Evolutionary conservation across 2,329 filamentous ascomycete species (phyloP).

Genomic region (Acrodontium crateriforme): DNA sequence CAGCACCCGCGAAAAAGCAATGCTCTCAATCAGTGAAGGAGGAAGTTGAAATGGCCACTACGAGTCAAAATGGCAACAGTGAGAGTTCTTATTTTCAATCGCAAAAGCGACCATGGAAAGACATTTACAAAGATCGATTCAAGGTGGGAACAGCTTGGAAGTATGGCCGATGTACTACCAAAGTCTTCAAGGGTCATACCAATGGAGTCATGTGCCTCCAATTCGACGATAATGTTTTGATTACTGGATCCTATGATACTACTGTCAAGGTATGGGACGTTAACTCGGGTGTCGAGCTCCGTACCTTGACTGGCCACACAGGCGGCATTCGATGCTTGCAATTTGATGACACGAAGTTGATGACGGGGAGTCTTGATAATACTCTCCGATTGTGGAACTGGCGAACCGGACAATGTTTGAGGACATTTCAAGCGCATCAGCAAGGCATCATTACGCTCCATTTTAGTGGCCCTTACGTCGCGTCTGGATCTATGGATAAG

Average conservation of each 20-base stretch:
- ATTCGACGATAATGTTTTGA: conserved; percentile 80
- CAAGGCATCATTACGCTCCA: conserved; percentile 78
- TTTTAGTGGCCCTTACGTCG: conserved; percentile 71
- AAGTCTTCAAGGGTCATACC: conserved; percentile 70
- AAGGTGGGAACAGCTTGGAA: conserved; percentile 98
- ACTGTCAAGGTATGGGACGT: conserved; percentile 96
- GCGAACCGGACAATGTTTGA: conserved; percentile 76
- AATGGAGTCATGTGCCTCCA: conserved; percentile 74
- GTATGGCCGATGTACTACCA: conserved; percentile 75
- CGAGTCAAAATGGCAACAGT: conserved; percentile 6
- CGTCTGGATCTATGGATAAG: conserved; percentile 78
- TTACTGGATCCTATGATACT: conserved; percentile 86
- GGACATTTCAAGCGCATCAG: conserved; percentile 64
- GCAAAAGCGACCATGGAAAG: conserved; percentile 69
- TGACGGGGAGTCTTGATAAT: conserved; percentile 76
- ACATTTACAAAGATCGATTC: conserved; percentile 89
- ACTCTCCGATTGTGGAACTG: conserved; percentile 95
- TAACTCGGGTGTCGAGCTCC: conserved; percentile 69
- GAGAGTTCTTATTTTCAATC: conserved; percentile 36
- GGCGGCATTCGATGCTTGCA: conserved; percentile 77
- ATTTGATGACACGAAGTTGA: conserved; percentile 82
- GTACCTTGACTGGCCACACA: conserved; percentile 72
- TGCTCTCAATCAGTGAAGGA: conserved; percentile 11
- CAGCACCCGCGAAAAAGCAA: conserved; percentile 15
- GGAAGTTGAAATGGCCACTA: no score